Evolutionary conservation across 768 basidiomycete species (phyloP), one percentile per base, ranked within the genome.

Genomic region (Mycena latifolia): DNA sequence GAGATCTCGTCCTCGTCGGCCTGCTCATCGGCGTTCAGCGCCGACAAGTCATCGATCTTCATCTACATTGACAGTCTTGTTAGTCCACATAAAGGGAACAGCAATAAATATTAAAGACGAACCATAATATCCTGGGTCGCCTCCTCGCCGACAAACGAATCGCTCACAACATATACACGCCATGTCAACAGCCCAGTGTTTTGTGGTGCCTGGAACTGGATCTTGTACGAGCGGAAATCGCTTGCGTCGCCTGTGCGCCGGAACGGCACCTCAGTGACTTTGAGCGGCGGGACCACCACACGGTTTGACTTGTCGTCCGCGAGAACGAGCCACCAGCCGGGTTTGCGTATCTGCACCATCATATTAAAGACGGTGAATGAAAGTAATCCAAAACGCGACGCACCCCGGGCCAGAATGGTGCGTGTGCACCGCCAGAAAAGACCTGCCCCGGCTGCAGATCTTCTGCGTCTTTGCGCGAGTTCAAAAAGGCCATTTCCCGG

Each of bases 161-260:
- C 97, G 77, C 93, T 95, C 66, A 94, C 81, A 45, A 97, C 79
- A 73, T 91, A 90, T 2, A 94, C 84, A 69, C 92, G 94, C 92
- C 98, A 98, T 11, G 92, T 92, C 77, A 96, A 95, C 50, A 92
- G 73, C 20, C 95, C 96, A 2, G 89, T 85, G 52, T 86, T 88
- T 25, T 90, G 92, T 8, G 98, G 98, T 5, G 94, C 96, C 76
- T 98, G 96, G 87, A 99, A 98, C 75, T 95, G 94, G 47, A 98
- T 80, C 78, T 94, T 94, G 84, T 95, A 96, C 20, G 89, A 85
- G 60, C 95, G 88, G 76, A 91, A 92, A 73, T 92, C 87, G 50
- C 85, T 81, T 17, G 84, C 82, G 33, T 79, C 77, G 43, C 79
- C 75, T 27, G 81, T 76, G 45, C 80, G 78, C 43, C 90, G 80